Percentiles rank a stretch among this genome's conserved stretches.
phyloP scores from a whole-genome alignment of 257 asterid genomes.

The Solanum etuberosum region DNA sequence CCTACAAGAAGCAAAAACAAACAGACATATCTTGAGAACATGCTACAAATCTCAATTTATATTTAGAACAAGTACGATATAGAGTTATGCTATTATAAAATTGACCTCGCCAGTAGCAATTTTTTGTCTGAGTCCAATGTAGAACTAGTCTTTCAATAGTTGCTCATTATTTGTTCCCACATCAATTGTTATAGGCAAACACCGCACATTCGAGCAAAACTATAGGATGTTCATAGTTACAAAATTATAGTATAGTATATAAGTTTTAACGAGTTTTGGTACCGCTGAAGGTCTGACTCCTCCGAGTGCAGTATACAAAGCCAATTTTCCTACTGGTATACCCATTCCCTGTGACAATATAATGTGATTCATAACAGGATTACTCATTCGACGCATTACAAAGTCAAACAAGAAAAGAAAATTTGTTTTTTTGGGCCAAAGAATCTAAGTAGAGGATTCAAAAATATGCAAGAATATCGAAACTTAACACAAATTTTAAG shows the following conservation, averaged over 20 bases:
- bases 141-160: conserved; percentile 71
- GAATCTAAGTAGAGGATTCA: not conserved
- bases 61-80: not conserved
- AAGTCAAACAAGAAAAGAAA: not conserved
- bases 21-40: not conserved
- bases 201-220: conserved; percentile 24
- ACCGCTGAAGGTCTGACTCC: conserved; percentile 93
- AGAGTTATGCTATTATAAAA: not conserved
- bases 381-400: not conserved
- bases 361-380: conserved; percentile 1
- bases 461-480: not conserved
- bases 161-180: conserved; percentile 83
- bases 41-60: not conserved
- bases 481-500: not conserved
- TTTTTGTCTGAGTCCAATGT: conserved; percentile 79
- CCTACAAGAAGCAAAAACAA: conserved; percentile 31
- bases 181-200: conserved; percentile 82
- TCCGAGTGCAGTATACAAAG: conserved; percentile 84
- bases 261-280: conserved; percentile 7
- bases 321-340: conserved; percentile 83
- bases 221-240: not conserved
- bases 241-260: not conserved
- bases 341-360: conserved; percentile 69
- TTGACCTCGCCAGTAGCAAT: conserved; percentile 79
- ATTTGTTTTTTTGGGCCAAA: not conserved